Evolutionary conservation across 345 rosid genomes (phyloP), one percentile per base, ranked within the genome.

Genomic region (Linum trigynum): DNA sequence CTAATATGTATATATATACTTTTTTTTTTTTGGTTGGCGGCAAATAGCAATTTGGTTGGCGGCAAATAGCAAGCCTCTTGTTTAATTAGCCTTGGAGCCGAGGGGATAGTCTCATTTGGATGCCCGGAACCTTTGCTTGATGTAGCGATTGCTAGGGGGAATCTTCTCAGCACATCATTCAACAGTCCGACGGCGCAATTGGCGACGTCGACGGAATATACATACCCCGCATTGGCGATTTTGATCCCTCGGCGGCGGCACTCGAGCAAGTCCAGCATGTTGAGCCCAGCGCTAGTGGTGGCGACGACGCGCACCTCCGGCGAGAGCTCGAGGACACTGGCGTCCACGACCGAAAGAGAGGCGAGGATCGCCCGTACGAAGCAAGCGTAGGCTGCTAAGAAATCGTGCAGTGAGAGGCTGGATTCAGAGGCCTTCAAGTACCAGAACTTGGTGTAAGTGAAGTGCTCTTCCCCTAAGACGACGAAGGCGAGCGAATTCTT

Each of bases 151-250:
- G 2, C 36, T 37, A 38, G 69, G 65, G 11, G 48, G 59, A 8
- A 71, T 65, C 55, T 53, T 71, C 74, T 59, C 43, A 65, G 16
- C 3, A 65, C 65, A 65, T 65, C 69, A 39, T 51, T 65, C 56
- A 65, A 59, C 37, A 71, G 37, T n/a, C 69, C 65, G 3, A 65
- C 65, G 1, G 66, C 69, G 0, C 41, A 1, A 61, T 71, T 62
- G 14, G 75, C 70, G 15, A 50, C 66, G 56, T 71, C 75, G 15
- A 35, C 69, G 36, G 69, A 65, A 40, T 9, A 65, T 2, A 60
- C 37, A 10, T 7, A 32, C 12, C 69, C 74, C 15, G 66, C 62
- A 40, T n/a, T 35, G 12, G 74, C 62, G 2, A 71, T 16, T 2
- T 43, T 32, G 45, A 71, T 61, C 16, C 69, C 69, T 23, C 56